Evolutionary conservation across 805 yeast genomes (phyloP), one percentile per base, ranked within the genome.

Genomic region (Blastobotrys parvus): DNA sequence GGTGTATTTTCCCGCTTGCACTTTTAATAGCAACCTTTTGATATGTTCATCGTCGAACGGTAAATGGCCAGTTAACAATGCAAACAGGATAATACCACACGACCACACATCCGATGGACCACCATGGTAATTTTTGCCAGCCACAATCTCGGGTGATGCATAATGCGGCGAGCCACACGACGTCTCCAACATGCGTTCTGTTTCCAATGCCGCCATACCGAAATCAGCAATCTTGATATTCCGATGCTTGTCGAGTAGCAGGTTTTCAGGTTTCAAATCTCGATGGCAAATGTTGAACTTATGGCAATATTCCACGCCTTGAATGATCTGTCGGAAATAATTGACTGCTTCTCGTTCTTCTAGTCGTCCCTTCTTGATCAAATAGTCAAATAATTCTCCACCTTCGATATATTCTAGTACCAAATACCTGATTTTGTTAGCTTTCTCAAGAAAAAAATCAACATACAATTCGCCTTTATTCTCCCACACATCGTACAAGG

Each of bases 91-190:
- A 48, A 92, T 86, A 55, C 98, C 97, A 66, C 97, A 89, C 4
- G 95, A 89, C 98, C 98, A 92, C 43, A 92, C 89, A 63, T 92
- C 98, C 25, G 94, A 80, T 34, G 95, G 96, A 23, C 94, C 88
- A 11, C 98, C 98, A 59, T 92, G 97, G 61, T 92, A 92, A 47
- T 80, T 87, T 48, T 82, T 77, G 30, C 98, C 98, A 10, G 95
- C 84, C 8, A 92, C 97, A 52, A 92, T 90, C 62, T 92, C 98
- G 0, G 98, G 98, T 7, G 96, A 86, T 1, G 97, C 98, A 63
- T 92, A 92, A 62, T 92, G 98, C 6, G 98, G 98, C 15, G 97
- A 88, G 1, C 98, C 98, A 64, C 98, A 92, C 16, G 94, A 81
- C 3, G 98, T 92, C 61, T 90, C 97, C 45, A 92, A 69, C 57